phyloP scores from a whole-genome alignment of 129 eudicot species.

The Flaveria bidentis region DNA sequence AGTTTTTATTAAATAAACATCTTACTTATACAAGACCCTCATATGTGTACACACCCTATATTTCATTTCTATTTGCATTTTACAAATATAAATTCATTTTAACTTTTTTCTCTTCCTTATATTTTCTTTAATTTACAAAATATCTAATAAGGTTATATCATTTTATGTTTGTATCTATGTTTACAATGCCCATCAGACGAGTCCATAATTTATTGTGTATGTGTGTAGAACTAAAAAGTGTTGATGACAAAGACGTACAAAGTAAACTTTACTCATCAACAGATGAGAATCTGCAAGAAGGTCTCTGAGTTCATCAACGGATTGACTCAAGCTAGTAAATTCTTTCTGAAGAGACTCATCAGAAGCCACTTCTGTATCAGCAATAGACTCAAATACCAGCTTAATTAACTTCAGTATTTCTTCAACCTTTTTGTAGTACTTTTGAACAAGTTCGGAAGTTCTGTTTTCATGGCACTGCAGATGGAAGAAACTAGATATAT shows the following conservation, averaged over 20 bases:
- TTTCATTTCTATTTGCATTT: not conserved
- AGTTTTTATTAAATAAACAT: not conserved
- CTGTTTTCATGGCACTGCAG: slow-evolving; percentile 54
- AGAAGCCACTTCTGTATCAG: slow-evolving; percentile 54
- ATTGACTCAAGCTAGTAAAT: slow-evolving; percentile 49
- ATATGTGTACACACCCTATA: not conserved
- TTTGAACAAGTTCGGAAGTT: slow-evolving; percentile 53
- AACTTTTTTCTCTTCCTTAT: not conserved
- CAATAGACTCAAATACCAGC: slow-evolving; percentile 61
- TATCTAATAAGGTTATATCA: not conserved
- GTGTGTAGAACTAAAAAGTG: not conserved
- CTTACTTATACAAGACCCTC: not conserved
- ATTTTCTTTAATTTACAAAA: not conserved
- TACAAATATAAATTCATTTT: not conserved
- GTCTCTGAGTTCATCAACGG: slow-evolving; percentile 67
- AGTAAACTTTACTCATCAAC: slow-evolving; percentile 82
- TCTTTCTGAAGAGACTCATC: slow-evolving; percentile 68
- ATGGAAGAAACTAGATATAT: slow-evolving; percentile 54
- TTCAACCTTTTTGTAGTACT: slow-evolving; percentile 59
- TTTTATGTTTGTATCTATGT: not conserved
- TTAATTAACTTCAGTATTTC: slow-evolving; percentile 72
- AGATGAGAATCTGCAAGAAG: slow-evolving; percentile 70
- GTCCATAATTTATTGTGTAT: not conserved
- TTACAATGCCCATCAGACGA: not conserved
- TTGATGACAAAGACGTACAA: slow-evolving; percentile 54